phyloP scores from a whole-genome alignment of 2,329 filamentous ascomycete genomes.

The Endocalyx cinctus region DNA sequence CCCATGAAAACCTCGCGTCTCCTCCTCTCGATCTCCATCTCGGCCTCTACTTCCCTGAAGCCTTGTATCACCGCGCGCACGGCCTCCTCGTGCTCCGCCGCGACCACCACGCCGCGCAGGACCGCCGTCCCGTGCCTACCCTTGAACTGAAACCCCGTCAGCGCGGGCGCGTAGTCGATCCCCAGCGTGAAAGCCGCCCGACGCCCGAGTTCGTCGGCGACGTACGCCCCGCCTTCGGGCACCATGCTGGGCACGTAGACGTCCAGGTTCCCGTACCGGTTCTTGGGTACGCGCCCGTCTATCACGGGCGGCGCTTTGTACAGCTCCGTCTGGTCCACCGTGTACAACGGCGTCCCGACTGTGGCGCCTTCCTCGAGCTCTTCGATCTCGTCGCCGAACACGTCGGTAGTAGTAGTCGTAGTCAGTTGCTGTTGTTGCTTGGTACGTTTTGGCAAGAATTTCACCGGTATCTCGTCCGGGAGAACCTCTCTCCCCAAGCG shows the following conservation, averaged over 20 bases:
- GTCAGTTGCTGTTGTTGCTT: too few relatives aligned
- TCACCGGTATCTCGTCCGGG: slow-evolving; percentile 74
- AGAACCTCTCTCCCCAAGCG: slow-evolving; percentile 77
- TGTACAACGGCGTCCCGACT: slow-evolving; percentile 55
- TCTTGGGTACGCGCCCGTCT: slow-evolving; percentile 75
- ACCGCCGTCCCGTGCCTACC: slow-evolving; percentile 83
- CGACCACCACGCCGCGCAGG: slow-evolving; percentile 71
- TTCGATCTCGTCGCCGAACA: slow-evolving; percentile 35
- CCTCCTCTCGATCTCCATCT: slow-evolving; percentile 59
- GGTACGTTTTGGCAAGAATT: slow-evolving; percentile 57
- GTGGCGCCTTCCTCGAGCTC: slow-evolving; percentile 35
- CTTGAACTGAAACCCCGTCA: slow-evolving; percentile 85
- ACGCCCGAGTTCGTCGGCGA: slow-evolving; percentile 55
- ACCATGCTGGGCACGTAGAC: slow-evolving; percentile 91
- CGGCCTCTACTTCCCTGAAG: slow-evolving; percentile 60
- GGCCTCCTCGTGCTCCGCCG: slow-evolving; percentile 66
- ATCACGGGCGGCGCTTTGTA: slow-evolving; percentile 75
- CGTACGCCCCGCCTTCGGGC: slow-evolving; percentile 72
- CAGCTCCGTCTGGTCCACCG: slow-evolving; percentile 60
- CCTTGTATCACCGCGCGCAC: slow-evolving; percentile 65
- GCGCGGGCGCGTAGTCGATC: slow-evolving; percentile 82
- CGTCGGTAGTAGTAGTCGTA: slow-evolving; percentile 9
- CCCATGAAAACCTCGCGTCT: slow-evolving; percentile 57
- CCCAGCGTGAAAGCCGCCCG: slow-evolving; percentile 71
- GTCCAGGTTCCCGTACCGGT: slow-evolving; percentile 91